Percentiles rank a stretch among this genome's conserved stretches.
phyloP scores from a whole-genome alignment of 73 alveolate species.

The Breviolum minutum region DNA sequence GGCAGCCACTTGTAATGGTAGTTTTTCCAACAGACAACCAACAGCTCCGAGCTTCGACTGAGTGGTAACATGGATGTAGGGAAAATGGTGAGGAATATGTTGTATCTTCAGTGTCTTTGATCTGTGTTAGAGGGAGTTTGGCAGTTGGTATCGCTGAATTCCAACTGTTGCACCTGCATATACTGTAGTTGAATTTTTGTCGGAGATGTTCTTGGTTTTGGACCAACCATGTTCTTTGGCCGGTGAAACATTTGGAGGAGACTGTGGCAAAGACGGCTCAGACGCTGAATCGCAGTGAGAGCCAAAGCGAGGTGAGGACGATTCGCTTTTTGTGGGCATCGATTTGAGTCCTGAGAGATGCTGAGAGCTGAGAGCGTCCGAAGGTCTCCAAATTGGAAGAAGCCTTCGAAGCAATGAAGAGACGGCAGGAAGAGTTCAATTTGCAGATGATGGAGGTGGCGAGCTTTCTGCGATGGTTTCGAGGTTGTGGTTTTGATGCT shows the following conservation, averaged over 20 bases:
- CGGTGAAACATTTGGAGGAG: background rate
- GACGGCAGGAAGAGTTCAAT: conserved; percentile 41
- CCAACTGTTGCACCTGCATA: background rate
- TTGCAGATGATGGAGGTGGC: conserved; percentile 15
- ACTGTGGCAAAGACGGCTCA: conserved; percentile 5
- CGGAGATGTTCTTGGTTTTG: too few relatives aligned
- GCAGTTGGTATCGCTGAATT: background rate
- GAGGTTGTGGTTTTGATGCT: too few relatives aligned
- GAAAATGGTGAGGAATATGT: background rate
- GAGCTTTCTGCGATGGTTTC: too few relatives aligned
- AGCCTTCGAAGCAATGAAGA: background rate
- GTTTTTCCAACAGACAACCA: too few relatives aligned
- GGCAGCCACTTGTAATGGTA: too few relatives aligned
- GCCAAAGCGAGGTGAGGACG: conserved; percentile 22
- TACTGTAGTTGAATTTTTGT: too few relatives aligned
- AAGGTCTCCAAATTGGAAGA: conserved; percentile 14
- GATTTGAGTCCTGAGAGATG: background rate
- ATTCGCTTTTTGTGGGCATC: background rate
- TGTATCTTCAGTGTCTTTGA: too few relatives aligned
- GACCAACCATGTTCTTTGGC: background rate
- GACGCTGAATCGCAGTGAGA: background rate
- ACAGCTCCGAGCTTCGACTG: too few relatives aligned
- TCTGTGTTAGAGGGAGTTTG: too few relatives aligned
- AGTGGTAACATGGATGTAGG: background rate
- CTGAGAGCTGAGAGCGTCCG: background rate